Percentiles rank a stretch among this genome's conserved stretches.
These are phyloP conservation scores for Amanita pseudoporphyria DNA, from an alignment of 768 basidiomycete genomes.

Conservation along the genomic window DNA sequence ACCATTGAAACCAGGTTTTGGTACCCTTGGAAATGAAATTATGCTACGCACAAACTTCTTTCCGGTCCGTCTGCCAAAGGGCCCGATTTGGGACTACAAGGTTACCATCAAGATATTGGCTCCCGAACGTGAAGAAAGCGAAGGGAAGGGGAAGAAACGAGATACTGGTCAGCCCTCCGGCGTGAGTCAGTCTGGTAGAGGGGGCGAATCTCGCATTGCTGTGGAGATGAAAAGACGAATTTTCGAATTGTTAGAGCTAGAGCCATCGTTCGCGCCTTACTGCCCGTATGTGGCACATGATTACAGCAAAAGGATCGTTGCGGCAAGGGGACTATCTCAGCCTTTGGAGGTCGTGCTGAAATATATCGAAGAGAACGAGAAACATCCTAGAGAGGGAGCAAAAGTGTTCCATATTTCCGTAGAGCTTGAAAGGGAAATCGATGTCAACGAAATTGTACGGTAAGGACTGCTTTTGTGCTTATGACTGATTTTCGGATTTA, in stretches of 20 bases:
- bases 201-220: background rate
- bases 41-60: conserved; percentile 58
- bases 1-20: conserved; percentile 50
- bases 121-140: conserved; percentile 35
- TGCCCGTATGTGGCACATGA: conserved; percentile 42
- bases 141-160: conserved; percentile 17
- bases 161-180: background rate
- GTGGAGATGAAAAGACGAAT: conserved; percentile 37
- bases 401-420: conserved; percentile 34
- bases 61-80: conserved; percentile 36
- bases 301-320: conserved; percentile 34
- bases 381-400: conserved; percentile 23
- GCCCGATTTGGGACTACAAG: conserved; percentile 46
- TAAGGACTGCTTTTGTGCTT: conserved; percentile 13
- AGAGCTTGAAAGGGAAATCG: conserved; percentile 30
- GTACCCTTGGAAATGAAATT: conserved; percentile 37
- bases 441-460: conserved; percentile 23
- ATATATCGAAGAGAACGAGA: conserved; percentile 33
- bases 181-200: conserved; percentile 19
- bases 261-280: conserved; percentile 24
- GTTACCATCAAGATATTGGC: conserved; percentile 37
- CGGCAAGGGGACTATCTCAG: conserved; percentile 34
- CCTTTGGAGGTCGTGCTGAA: conserved; percentile 31
- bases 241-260: conserved; percentile 43
- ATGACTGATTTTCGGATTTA: too few species aligned